phyloP scores from a whole-genome alignment of 441 rosid genomes.

The Hura crepitans region DNA sequence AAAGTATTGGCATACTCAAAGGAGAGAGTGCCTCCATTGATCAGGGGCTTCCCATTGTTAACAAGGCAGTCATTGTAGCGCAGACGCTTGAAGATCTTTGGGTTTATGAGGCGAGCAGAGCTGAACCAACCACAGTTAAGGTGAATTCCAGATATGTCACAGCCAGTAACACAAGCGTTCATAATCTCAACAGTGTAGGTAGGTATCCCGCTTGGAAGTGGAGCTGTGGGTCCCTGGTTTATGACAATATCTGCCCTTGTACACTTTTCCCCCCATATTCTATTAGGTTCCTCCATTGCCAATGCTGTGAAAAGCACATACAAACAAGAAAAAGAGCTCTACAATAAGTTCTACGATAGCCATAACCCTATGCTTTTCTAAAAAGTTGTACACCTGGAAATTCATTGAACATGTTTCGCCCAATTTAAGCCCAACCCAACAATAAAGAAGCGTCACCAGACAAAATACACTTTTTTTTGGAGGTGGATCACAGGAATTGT shows the following conservation, averaged over 20 bases:
- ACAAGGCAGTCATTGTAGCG: constrained; percentile 82
- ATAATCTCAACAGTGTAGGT: constrained; percentile 70
- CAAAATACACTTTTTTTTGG: constrained; percentile 39
- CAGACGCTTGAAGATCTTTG: constrained; percentile 70
- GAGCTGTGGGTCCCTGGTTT: constrained; percentile 60
- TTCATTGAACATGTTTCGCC: constrained; percentile 13
- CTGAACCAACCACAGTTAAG: constrained; percentile 88
- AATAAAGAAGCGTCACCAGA: constrained; percentile 28
- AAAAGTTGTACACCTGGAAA: neutral
- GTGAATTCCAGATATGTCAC: constrained; percentile 67
- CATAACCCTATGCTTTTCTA: neutral
- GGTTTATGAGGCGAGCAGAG: constrained; percentile 68
- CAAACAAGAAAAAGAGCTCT: constrained; percentile 6
- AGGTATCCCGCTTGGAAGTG: constrained; percentile 77
- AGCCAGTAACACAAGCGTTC: constrained; percentile 64
- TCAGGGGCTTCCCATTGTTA: constrained; percentile 62
- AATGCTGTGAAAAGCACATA: constrained; percentile 22
- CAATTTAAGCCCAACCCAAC: constrained; percentile 16
- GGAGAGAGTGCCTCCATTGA: constrained; percentile 49
- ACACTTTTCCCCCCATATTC: constrained; percentile 60
- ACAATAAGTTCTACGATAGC: constrained; percentile 8
- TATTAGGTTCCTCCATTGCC: constrained; percentile 38
- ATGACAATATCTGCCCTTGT: constrained; percentile 55
- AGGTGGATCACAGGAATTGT: constrained; percentile 38
- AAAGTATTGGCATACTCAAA: constrained; percentile 78